These are phyloP conservation scores for Pseudogymnoascus sp. DNA, from an alignment of 2,329 filamentous ascomycete genomes.

Conservation along the genomic window DNA sequence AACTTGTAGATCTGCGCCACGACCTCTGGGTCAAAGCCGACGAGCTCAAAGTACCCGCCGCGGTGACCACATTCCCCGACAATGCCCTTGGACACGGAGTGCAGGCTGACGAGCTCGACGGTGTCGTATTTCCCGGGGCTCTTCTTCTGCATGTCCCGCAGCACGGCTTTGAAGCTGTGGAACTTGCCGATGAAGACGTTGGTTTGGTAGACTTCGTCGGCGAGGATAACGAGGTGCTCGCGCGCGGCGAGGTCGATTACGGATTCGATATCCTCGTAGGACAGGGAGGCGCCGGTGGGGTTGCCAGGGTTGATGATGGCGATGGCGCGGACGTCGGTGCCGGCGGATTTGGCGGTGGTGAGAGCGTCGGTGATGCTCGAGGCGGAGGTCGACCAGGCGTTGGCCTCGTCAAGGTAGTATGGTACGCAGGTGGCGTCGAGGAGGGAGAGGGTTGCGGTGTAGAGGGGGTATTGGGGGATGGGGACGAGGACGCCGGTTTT, in stretches of 20 bases:
- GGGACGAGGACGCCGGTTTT: constrained; percentile 82
- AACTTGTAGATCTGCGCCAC: constrained; percentile 97
- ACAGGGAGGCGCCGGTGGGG: constrained; percentile 82
- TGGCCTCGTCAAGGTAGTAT: constrained; percentile 84
- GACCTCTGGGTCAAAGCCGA: constrained; percentile 78
- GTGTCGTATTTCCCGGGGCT: constrained; percentile 68
- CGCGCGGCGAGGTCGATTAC: constrained; percentile 83
- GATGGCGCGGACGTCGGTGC: constrained; percentile 82
- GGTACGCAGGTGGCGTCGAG: constrained; percentile 82
- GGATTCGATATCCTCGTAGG: constrained; percentile 67
- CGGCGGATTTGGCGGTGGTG: constrained; percentile 64
- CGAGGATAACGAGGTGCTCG: constrained; percentile 80
- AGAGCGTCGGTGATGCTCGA: constrained; percentile 66
- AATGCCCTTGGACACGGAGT: constrained; percentile 97
- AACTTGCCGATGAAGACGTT: constrained; percentile 95
- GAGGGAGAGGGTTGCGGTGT: constrained; percentile 83
- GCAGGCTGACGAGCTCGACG: constrained; percentile 83
- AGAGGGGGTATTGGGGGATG: constrained; percentile 96
- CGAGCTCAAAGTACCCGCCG: constrained; percentile 94
- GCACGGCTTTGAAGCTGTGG: constrained; percentile 85
- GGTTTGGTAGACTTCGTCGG: constrained; percentile 98
- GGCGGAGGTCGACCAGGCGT: constrained; percentile 81
- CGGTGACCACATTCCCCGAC: constrained; percentile 97
- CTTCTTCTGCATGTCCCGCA: constrained; percentile 72
- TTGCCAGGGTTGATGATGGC: constrained; percentile 98